Evolutionary conservation across 1,284 basidiomycete species (phyloP).

Genomic region (Trametes pubescens): DNA sequence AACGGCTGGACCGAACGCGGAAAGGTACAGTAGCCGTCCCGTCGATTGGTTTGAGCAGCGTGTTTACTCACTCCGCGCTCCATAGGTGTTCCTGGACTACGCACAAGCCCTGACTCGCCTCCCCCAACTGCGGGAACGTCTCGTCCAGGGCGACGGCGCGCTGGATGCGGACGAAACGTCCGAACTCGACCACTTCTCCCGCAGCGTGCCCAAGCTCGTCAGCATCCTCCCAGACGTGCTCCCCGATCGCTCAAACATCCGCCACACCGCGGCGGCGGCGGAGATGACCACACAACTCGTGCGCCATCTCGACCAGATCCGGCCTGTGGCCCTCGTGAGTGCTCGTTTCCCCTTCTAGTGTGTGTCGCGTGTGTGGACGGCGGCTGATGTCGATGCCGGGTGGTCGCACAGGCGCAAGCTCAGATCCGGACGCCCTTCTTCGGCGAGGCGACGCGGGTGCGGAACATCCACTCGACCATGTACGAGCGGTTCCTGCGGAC

Average conservation of each 20-base stretch:
- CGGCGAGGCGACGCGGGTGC: slow-evolving; percentile 57
- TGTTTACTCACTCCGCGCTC: slow-evolving; percentile 31
- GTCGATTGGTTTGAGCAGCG: background rate
- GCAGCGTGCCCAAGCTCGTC: slow-evolving; percentile 72
- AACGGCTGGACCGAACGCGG: slow-evolving; percentile 83
- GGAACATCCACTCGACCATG: slow-evolving; percentile 60
- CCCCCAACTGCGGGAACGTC: slow-evolving; percentile 60
- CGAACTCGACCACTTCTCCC: slow-evolving; percentile 68
- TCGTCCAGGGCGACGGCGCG: slow-evolving; percentile 51
- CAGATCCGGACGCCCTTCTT: slow-evolving; percentile 52
- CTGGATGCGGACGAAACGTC: slow-evolving; percentile 56
- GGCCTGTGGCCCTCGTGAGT: slow-evolving; percentile 69
- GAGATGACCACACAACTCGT: slow-evolving; percentile 78
- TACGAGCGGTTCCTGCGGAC: slow-evolving; percentile 55
- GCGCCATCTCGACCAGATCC: slow-evolving; percentile 63
- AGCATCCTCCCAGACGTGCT: slow-evolving; percentile 76
- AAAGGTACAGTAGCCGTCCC: slow-evolving; percentile 57
- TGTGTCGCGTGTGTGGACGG: slow-evolving; percentile 2
- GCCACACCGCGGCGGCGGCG: slow-evolving; percentile 73
- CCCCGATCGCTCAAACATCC: slow-evolving; percentile 60
- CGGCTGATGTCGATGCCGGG: background rate
- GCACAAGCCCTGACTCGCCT: slow-evolving; percentile 68
- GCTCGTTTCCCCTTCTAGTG: slow-evolving; percentile 24
- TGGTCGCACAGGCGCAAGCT: slow-evolving; percentile 43
- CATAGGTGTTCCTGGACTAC: slow-evolving; percentile 75